Evolutionary conservation across 108 stramenopile species (phyloP).

Genomic region (Cylindrotheca closterium): DNA sequence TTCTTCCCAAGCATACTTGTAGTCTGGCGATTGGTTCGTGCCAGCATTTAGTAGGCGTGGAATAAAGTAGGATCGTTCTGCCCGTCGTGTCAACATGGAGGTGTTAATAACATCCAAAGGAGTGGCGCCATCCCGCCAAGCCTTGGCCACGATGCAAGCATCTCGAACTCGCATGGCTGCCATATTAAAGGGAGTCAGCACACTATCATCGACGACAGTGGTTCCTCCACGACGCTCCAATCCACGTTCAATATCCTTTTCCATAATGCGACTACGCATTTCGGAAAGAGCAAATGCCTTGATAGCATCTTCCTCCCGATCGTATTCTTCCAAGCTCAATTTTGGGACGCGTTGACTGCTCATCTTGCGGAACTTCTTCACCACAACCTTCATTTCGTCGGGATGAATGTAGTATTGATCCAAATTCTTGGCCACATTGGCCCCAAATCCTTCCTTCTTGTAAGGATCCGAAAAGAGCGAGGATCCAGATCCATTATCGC

Average conservation of each 20-base stretch:
- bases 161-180: constrained; percentile 77
- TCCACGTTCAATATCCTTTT: constrained; percentile 86
- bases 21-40: neutral
- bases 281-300: constrained; percentile 85
- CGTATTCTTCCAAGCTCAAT: constrained; percentile 43
- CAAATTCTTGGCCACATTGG: constrained; percentile 32
- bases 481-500: constrained; percentile 13
- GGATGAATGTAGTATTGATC: constrained; percentile 61
- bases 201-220: constrained; percentile 75
- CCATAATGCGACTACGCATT: constrained; percentile 91
- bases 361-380: constrained; percentile 71
- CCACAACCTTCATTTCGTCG: constrained; percentile 55
- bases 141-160: constrained; percentile 86
- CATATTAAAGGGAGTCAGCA: constrained; percentile 68
- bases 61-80: constrained; percentile 54
- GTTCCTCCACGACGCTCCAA: constrained; percentile 82
- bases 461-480: constrained; percentile 24
- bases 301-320: constrained; percentile 69
- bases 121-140: constrained; percentile 85
- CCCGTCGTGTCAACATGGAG: constrained; percentile 60
- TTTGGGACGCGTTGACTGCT: constrained; percentile 46
- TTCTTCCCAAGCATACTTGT: constrained; percentile 60
- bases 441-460: constrained; percentile 8
- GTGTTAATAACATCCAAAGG: constrained; percentile 79
- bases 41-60: constrained; percentile 33